These are phyloP conservation scores for Cryptosporidium viatorum DNA, from an alignment of 169 alveolate genomes.

Conservation along the genomic window DNA sequence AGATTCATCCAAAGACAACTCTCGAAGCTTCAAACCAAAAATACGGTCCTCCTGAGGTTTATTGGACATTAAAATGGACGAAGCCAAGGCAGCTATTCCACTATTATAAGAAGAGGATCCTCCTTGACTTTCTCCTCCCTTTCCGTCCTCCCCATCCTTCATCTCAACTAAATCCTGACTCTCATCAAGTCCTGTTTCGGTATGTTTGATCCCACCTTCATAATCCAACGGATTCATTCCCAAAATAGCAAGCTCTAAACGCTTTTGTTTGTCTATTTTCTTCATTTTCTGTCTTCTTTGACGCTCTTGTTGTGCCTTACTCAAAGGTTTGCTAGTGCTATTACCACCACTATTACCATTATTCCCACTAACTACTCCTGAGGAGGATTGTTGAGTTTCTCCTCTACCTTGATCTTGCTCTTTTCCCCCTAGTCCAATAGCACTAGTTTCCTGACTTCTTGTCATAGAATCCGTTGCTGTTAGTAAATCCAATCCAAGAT, in stretches of 20 bases:
- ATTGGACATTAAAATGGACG: conserved; percentile 20
- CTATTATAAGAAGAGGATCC: conserved; percentile 13
- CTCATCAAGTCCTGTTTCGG: conserved; percentile 76
- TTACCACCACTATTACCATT: neutral
- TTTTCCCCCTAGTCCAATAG: neutral
- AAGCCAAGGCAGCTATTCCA: conserved; percentile 32
- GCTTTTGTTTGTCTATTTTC: conserved; percentile 79
- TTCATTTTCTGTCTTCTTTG: conserved; percentile 80
- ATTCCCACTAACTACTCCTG: neutral
- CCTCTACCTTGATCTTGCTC: neutral
- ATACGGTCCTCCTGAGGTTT: neutral
- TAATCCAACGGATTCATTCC: conserved; percentile 76
- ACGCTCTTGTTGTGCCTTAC: conserved; percentile 67
- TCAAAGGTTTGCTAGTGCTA: conserved; percentile 20
- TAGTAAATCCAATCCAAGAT: neutral
- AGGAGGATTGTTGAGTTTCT: neutral
- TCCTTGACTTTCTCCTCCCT: conserved; percentile 30
- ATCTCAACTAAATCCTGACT: conserved; percentile 76
- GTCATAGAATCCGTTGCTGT: neutral
- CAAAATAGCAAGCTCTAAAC: conserved; percentile 83
- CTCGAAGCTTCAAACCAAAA: conserved; percentile 4
- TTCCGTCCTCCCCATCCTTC: conserved; percentile 58
- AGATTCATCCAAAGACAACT: conserved; percentile 13
- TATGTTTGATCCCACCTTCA: conserved; percentile 10
- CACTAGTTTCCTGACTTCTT: neutral